Conservation (phyloP, 495 filamentous ascomycete genomes). For the Aspergillus conjunctus region DNA sequence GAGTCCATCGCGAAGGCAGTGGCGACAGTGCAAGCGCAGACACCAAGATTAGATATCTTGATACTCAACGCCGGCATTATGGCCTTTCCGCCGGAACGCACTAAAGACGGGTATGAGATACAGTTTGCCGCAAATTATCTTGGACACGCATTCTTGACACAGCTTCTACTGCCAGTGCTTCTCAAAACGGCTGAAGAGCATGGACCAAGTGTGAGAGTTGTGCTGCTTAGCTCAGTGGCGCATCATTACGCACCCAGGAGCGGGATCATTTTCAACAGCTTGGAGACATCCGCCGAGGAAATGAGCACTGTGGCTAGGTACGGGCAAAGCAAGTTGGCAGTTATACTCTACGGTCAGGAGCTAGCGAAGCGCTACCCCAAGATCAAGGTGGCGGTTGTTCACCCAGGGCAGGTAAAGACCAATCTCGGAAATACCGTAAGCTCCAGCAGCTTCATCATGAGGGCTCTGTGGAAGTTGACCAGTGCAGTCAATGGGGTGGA, state of each 20-base stretch:
- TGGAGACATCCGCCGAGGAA: slow-evolving; percentile 5
- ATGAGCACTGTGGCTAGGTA: slow-evolving; percentile 52
- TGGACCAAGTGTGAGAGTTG: slow-evolving; percentile 33
- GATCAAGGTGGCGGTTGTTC: slow-evolving; percentile 42
- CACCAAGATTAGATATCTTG: slow-evolving; percentile 53
- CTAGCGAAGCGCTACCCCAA: slow-evolving; percentile 51
- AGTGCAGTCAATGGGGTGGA: slow-evolving; percentile 18
- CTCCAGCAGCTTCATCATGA: not conserved
- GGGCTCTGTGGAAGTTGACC: slow-evolving; percentile 15
- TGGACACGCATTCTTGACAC: slow-evolving; percentile 62
- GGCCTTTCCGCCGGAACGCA: slow-evolving; percentile 46
- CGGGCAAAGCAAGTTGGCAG: slow-evolving; percentile 66
- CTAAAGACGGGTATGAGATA: slow-evolving; percentile 64
- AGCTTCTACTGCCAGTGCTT: slow-evolving; percentile 58
- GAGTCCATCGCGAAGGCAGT: slow-evolving; percentile 40
- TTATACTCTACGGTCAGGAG: slow-evolving; percentile 59
- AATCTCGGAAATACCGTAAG: slow-evolving; percentile 7
- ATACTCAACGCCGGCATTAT: slow-evolving; percentile 72
- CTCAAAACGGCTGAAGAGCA: slow-evolving; percentile 1
- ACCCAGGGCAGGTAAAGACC: slow-evolving; percentile 42
- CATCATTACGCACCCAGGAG: not conserved
- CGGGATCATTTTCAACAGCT: slow-evolving; percentile 8
- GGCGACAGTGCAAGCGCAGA: slow-evolving; percentile 32
- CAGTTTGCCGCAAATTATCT: slow-evolving; percentile 72
- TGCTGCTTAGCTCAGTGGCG: slow-evolving; percentile 17